phyloP scores from a whole-genome alignment of 495 filamentous ascomycete genomes.

The Penicillium taxi region DNA sequence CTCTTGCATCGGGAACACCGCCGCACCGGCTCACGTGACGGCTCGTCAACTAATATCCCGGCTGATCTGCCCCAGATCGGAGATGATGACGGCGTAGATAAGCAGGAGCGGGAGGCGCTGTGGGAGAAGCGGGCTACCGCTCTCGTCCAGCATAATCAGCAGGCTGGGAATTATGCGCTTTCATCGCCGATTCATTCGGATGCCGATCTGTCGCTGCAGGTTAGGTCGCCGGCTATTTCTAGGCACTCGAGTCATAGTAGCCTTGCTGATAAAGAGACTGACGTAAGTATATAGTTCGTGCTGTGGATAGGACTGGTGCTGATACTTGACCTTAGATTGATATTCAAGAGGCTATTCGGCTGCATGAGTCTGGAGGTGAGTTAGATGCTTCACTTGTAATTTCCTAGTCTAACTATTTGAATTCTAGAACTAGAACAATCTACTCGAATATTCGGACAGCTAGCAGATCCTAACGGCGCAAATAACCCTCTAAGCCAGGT shows the following conservation, averaged over 20 bases:
- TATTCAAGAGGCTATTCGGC: slow-evolving; percentile 91
- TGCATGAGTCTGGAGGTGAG: slow-evolving; percentile 77
- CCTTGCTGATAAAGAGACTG: slow-evolving; percentile 32
- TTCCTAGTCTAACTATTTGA: slow-evolving; percentile 2
- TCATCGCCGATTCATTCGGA: slow-evolving; percentile 12
- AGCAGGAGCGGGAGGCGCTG: slow-evolving; percentile 45
- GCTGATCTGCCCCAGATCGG: slow-evolving; percentile 67
- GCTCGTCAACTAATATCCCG: slow-evolving; percentile 68
- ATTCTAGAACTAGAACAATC: slow-evolving; percentile 54
- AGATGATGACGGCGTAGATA: slow-evolving; percentile 35
- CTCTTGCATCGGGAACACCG: slow-evolving; percentile 56
- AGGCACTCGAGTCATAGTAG: slow-evolving; percentile 29
- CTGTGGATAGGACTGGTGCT: not conserved
- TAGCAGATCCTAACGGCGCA: slow-evolving; percentile 76
- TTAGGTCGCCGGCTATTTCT: slow-evolving; percentile 13
- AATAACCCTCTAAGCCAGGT: slow-evolving; percentile 96
- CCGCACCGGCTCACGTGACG: slow-evolving; percentile 41
- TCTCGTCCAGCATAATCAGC: slow-evolving; percentile 59
- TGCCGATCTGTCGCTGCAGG: slow-evolving; percentile 11
- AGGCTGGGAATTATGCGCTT: slow-evolving; percentile 21
- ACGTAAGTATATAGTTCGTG: slow-evolving; percentile 27
- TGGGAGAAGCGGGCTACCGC: slow-evolving; percentile 92
- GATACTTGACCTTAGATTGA: slow-evolving; percentile 45
- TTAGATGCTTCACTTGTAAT: slow-evolving; percentile 1
- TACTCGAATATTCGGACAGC: slow-evolving; percentile 75